These are phyloP conservation scores for Oryza brachyantha DNA, from an alignment of 176 grass and related monocot genomes.

Conservation along the genomic window DNA sequence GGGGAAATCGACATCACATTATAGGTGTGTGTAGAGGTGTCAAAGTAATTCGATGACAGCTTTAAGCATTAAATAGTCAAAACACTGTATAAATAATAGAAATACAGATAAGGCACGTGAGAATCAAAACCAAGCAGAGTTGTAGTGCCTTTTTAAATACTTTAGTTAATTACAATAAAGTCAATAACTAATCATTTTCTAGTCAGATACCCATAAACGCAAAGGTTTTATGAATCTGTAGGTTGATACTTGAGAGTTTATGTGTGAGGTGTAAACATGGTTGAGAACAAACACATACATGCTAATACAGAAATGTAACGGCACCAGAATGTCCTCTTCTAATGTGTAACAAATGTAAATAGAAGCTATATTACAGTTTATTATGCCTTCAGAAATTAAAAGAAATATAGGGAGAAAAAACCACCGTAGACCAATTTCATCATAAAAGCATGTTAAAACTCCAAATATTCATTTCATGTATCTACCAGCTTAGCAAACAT, in stretches of 20 bases:
- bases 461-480: not conserved
- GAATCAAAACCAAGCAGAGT: not conserved
- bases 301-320: not conserved
- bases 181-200: not conserved
- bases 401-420: not conserved
- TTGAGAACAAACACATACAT: not conserved
- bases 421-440: not conserved
- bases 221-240: not conserved
- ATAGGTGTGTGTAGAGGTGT: not conserved
- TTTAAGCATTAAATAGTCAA: not conserved
- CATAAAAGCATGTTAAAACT: not conserved
- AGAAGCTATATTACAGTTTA: no score
- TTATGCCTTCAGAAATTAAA: not conserved
- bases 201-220: not conserved
- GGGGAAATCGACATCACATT: slow-evolving; percentile 8
- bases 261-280: not conserved
- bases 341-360: no score
- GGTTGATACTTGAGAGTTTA: not conserved
- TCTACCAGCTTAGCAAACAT: not conserved
- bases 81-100: not conserved
- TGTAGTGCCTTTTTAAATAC: not conserved
- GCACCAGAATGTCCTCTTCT: not conserved
- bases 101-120: not conserved
- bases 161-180: not conserved
- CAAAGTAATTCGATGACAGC: not conserved